Base-by-base conservation (phyloP, 2,329 filamentous ascomycete species). In the Alternaria incomplexa region DNA sequence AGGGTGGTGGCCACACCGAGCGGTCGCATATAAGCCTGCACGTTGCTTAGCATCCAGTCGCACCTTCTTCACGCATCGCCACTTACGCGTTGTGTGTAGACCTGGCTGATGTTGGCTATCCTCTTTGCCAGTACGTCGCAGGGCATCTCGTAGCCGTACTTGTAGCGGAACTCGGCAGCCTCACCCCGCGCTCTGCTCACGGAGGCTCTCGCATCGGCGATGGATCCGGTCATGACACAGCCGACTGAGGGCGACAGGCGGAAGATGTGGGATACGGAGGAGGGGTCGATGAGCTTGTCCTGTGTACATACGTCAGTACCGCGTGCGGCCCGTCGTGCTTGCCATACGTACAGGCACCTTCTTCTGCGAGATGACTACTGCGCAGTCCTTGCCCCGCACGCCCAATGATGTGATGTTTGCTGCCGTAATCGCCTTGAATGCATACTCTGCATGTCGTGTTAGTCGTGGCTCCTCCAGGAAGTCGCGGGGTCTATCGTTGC, bases 61-160 rank as follows among this genome's bases (percentile, higher is more conserved):
- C 53, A 56, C 53, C 48, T 55, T 56, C 44, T 46, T 22, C 28
- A 13, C 40, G 13, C 32, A 17, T 30, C 45, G 43, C 13, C 66
- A 68, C 87, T 81, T 84, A 98, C 96, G 82, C 93, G 87, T 85
- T 99, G 96, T 73, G 96, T 99, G 83, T 98, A 99, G 70, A 99
- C 96, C 83, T 99, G 96, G 83, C 93, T 97, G 85, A 99, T 97
- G 84, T 99, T 99, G 80, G 96, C 96, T 83, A 99, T 85, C 79
- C 96, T 89, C 88, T 99, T 99, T 69, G 96, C 93, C 77, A 99
- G 84, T 56, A 93, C 96, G 83, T 99, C 96, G 81, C 93, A 97
- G 64, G 96, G 96, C 96, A 99, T 99, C 86, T 99, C 96, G 83
- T 99, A 99, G 77, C 96, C 96, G 80, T 89, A 97, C 85, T 97